These are phyloP conservation scores for Aureobasidium mangrovei DNA, from an alignment of 2,329 filamentous ascomycete genomes.

Conservation along the genomic window DNA sequence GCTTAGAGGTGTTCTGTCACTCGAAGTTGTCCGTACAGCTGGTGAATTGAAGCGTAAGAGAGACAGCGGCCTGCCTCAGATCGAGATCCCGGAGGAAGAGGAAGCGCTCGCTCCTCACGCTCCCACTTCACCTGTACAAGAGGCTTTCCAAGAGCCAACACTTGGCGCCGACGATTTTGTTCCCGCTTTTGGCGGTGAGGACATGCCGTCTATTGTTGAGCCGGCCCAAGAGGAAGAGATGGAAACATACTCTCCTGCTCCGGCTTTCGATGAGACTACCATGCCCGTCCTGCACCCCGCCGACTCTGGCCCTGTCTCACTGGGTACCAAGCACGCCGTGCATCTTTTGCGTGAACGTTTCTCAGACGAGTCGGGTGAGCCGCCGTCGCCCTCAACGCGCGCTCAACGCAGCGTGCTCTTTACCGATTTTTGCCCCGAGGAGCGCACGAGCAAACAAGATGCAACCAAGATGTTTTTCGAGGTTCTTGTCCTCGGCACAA, in stretches of 20 bases:
- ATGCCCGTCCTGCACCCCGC: constrained; percentile 68
- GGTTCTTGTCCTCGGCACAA: constrained; percentile 87
- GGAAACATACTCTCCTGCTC: constrained; percentile 23
- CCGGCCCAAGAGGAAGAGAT: constrained; percentile 31
- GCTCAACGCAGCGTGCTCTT: constrained; percentile 74
- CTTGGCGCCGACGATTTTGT: constrained; percentile 27
- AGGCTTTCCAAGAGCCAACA: constrained; percentile 18
- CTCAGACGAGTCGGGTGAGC: constrained; percentile 50
- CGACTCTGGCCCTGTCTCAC: constrained; percentile 76
- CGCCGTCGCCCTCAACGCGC: constrained; percentile 59
- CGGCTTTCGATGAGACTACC: constrained; percentile 71
- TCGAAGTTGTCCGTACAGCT: constrained; percentile 67
- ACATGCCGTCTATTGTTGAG: constrained; percentile 25
- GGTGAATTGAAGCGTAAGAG: constrained; percentile 89
- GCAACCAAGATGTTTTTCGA: constrained; percentile 99
- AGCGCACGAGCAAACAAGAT: constrained; percentile 71
- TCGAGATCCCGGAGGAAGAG: constrained; percentile 55
- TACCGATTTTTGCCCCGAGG: constrained; percentile 81
- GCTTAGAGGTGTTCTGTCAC: constrained; percentile 80
- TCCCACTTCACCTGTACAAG: constrained; percentile 18
- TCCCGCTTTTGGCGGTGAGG: constrained; percentile 19
- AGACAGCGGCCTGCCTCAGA: constrained; percentile 74
- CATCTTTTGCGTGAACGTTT: constrained; percentile 88
- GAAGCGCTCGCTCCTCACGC: constrained; percentile 38
- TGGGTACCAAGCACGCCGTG: constrained; percentile 91